Evolutionary conservation across 2,329 filamentous ascomycete genomes (phyloP), one percentile per base, ranked within the genome.

Genomic region (Monilinia vaccinii-corymbosi): DNA sequence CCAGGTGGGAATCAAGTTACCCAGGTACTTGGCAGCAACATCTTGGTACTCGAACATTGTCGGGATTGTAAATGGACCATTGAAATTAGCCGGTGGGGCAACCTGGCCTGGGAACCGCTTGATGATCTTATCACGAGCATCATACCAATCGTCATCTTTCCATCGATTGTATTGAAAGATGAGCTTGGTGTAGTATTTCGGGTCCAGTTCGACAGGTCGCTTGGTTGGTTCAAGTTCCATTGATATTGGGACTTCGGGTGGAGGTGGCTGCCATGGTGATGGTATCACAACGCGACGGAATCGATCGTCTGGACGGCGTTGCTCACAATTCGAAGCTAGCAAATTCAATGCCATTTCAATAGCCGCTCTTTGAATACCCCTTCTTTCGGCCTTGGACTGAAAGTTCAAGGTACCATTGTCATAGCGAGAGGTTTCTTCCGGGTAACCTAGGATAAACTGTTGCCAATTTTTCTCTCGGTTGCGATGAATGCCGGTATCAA

Each of bases 291-390:
- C 32, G 1, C 61, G 56, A 23, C 69, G 61, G 49, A 70, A 70
- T 14, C 64, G 62, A 56, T 70, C 66, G 2, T 60, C 45, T 9
- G 67, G 67, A 10, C 69, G 64, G 49, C 68, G 66, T 47, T 71
- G 69, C 46, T 71, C 69, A 32, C 68, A 61, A 53, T 70, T 71
- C 1, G 64, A 64, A 6, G 65, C 66, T 8, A 70, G 38, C 2
- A 67, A 55, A 28, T 70, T 70, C 16, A 71, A 57, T 3, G 58
- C 62, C 14, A 69, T 58, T 52, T 71, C 65, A 47, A 69, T 66
- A 18, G 68, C 65, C 13, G 68, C 69, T 61, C 68, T 52, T 50
- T 66, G 61, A 11, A 69, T 65, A 10, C 69, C 69, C 42, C 69
- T 53, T 50, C 65, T 57, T 56, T 70, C 64, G 14, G 69, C 68